Evolutionary conservation across 345 rosid species (phyloP).

Genomic region (Atalantia buxifolia): DNA sequence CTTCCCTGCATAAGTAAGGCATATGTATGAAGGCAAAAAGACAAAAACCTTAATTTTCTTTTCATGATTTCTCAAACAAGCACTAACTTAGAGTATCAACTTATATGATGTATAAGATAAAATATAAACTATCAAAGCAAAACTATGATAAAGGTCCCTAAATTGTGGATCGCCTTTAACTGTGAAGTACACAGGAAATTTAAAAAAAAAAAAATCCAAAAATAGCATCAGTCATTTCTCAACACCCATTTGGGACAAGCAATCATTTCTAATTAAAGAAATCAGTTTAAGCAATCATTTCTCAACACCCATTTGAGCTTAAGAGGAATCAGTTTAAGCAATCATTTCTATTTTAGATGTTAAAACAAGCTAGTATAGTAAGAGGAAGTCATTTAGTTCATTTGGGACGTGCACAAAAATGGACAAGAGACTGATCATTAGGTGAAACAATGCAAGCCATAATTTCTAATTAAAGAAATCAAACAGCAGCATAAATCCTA

Average conservation of each 20-base stretch:
- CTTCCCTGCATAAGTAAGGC: constrained; percentile 94
- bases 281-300: too few species aligned
- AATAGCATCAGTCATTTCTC: background rate
- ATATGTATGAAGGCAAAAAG: constrained; percentile 40
- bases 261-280: too few species aligned
- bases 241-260: background rate
- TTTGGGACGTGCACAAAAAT: background rate
- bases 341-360: background rate
- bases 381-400: background rate
- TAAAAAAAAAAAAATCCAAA: background rate
- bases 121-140: background rate
- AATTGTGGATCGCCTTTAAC: background rate
- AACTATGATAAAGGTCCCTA: background rate
- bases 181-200: background rate
- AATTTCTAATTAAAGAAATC: background rate
- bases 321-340: background rate
- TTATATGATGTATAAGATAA: background rate
- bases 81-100: background rate
- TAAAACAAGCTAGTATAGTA: background rate
- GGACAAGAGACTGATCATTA: background rate
- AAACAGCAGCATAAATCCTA: background rate
- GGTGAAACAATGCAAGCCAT: background rate
- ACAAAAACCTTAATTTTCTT: constrained; percentile 22
- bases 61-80: background rate
- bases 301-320: too few species aligned